Base-by-base conservation (phyloP, 805 yeast genomes). In the Zygoascus flipseniorum region DNA sequence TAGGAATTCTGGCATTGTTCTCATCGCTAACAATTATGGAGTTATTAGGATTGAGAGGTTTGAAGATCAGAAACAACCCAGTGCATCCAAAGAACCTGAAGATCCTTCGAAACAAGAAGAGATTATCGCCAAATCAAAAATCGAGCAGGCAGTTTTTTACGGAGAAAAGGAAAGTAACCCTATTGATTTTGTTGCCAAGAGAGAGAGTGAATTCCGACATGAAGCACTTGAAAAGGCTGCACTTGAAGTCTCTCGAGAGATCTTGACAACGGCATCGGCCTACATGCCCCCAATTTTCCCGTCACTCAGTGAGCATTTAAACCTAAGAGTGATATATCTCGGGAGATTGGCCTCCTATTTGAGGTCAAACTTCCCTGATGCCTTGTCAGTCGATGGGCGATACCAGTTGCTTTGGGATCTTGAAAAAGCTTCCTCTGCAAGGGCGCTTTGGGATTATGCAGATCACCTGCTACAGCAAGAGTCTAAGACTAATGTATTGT, bases 71-170 rank as follows among this genome's bases (percentile, higher is more conserved):
- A 16, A 39, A 32, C 18, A 20, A 35, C 28, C 28, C 28, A 31
- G n/a, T 20, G 44, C 28, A 5, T 43, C 19, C 2, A 13, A 5
- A 13, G 47, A 44, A n/a, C 11, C 16, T 3, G 37, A 41, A 13
- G 35, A 41, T 20, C 44, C 43, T n/a, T 2, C 32, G 4, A 18
- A 3, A 6, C 31, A 28, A 14, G 46, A 49, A 28, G n/a, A 28
- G 58, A 73, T 2, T 74, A 26, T 82, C 47, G 72, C 86, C 35
- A 83, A 83, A 63, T 78, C 88, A 0, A 90, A 83, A 60, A 79
- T 92, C 20, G 93, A 85, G 59, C 97, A 90, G 67, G 96, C 90
- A 0, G 79, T 90, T 1, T 85, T 83, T 61, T 86, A 80, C 57
- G 68, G 65, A 9, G 59, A 69, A 5, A 61, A 62, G 1, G 62